Conservation (phyloP, 768 basidiomycete genomes). For the Coprinellus micaceus region DNA sequence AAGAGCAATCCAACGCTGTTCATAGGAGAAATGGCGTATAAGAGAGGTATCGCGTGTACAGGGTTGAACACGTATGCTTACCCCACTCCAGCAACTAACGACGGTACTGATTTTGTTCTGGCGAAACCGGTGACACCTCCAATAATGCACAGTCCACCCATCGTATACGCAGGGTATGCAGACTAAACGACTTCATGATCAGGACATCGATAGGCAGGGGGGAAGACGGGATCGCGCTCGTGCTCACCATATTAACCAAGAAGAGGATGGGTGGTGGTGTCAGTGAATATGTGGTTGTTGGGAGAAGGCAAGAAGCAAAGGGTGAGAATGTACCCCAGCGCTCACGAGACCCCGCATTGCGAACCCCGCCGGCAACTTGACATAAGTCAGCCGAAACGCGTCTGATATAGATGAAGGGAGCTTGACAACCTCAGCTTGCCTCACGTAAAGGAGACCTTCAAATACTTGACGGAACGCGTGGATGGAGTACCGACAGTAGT, state of each 20-base stretch:
- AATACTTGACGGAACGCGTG: no score
- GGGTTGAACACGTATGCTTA: slow-evolving; percentile 28
- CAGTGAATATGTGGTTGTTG: background rate
- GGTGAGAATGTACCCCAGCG: background rate
- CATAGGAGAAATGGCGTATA: background rate
- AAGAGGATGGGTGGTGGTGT: background rate
- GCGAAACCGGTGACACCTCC: slow-evolving; percentile 74
- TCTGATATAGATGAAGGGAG: no score
- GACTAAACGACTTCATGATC: slow-evolving; percentile 43
- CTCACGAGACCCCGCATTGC: background rate
- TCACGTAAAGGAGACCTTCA: no score
- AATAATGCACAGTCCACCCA: slow-evolving; percentile 72
- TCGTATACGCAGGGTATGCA: slow-evolving; percentile 75
- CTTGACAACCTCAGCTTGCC: no score
- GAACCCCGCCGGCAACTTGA: background rate
- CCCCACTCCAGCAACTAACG: slow-evolving; percentile 79
- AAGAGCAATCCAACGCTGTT: slow-evolving; percentile 73
- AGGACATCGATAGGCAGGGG: background rate
- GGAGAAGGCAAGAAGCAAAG: background rate
- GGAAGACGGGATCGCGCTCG: background rate
- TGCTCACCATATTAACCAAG: background rate
- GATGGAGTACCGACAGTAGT: no score
- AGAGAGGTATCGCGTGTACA: background rate
- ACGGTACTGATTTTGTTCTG: slow-evolving; percentile 74
- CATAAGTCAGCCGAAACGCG: background rate